phyloP scores from a whole-genome alignment of 2,329 filamentous ascomycete species.

The Sporothrix schenckii region DNA sequence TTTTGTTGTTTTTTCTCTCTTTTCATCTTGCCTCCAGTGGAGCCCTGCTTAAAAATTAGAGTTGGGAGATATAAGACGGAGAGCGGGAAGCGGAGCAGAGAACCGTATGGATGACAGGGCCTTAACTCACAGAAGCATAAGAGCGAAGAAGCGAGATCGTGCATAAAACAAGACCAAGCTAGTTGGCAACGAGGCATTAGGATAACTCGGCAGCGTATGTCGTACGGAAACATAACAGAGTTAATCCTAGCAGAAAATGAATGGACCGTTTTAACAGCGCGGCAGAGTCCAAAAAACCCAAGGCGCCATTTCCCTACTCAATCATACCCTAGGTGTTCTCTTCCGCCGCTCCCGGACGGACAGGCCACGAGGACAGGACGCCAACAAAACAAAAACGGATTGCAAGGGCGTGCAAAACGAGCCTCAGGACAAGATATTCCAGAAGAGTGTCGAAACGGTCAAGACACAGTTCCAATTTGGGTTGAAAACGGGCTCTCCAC shows the following conservation, averaged over 20 bases:
- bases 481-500: background rate
- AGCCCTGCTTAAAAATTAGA: background rate
- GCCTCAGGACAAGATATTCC: background rate
- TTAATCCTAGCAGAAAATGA: background rate
- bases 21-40: background rate
- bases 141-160: slow-evolving; percentile 14
- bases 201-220: background rate
- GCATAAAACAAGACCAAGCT: slow-evolving; percentile 7
- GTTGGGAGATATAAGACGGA: background rate
- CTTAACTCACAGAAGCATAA: slow-evolving; percentile 10
- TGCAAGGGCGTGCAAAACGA: slow-evolving; percentile 7
- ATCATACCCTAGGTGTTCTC: background rate
- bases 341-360: slow-evolving; percentile 26
- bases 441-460: background rate
- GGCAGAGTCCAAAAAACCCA: background rate
- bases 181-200: background rate
- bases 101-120: background rate
- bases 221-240: no score
- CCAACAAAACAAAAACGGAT: background rate
- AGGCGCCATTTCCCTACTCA: background rate
- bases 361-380: slow-evolving; percentile 14
- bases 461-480: background rate
- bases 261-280: background rate
- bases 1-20: background rate
- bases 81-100: background rate